Conservation (phyloP, 805 yeast species). For the Suhomyces xylopsoci region DNA sequence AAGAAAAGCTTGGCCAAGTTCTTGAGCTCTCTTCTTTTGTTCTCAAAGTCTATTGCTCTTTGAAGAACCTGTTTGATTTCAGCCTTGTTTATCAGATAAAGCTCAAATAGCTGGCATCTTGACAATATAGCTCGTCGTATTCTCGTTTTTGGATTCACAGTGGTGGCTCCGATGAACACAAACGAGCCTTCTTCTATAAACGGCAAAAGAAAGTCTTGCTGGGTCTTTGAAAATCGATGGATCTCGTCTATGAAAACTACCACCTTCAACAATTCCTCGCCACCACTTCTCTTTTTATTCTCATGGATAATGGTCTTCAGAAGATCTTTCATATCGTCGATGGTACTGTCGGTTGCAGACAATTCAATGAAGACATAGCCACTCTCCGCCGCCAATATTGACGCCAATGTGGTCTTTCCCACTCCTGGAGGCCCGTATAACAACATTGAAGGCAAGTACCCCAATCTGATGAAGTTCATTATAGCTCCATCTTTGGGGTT, state of each 20-base stretch:
- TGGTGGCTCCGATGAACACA: slow-evolving; percentile 90
- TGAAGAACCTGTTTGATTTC: slow-evolving; percentile 54
- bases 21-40: slow-evolving; percentile 20
- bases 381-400: slow-evolving; percentile 54
- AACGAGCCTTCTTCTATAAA: slow-evolving; percentile 81
- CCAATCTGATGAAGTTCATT: slow-evolving; percentile 58
- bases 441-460: slow-evolving; percentile 80
- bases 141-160: slow-evolving; percentile 68
- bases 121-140: slow-evolving; percentile 79
- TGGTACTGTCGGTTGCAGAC: slow-evolving; percentile 77
- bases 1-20: slow-evolving; percentile 14
- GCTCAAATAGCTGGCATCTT: slow-evolving; percentile 75
- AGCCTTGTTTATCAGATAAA: slow-evolving; percentile 47
- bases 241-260: slow-evolving; percentile 89
- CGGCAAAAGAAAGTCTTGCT: slow-evolving; percentile 85
- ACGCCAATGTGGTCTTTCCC: slow-evolving; percentile 85
- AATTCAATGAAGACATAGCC: slow-evolving; percentile 67
- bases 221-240: slow-evolving; percentile 80
- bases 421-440: slow-evolving; percentile 97
- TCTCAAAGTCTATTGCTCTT: slow-evolving; percentile 50
- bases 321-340: slow-evolving; percentile 59
- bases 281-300: slow-evolving; percentile 38
- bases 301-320: slow-evolving; percentile 49
- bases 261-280: slow-evolving; percentile 13
- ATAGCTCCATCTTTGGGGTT: slow-evolving; percentile 59